These are phyloP conservation scores for Sesbania bispinosa DNA, from an alignment of 306 rosid genomes.

Conservation along the genomic window DNA sequence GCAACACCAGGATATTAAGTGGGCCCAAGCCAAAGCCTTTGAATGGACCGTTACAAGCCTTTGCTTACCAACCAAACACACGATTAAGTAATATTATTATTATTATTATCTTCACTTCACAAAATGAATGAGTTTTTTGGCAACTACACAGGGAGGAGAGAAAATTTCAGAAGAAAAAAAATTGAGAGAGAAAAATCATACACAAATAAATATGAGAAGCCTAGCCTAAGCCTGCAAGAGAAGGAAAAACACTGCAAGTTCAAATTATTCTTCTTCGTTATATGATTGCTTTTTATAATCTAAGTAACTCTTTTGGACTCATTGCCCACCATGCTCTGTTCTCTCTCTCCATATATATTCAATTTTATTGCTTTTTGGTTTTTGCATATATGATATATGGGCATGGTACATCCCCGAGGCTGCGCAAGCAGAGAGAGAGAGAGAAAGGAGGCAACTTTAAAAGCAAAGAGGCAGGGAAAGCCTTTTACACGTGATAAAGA, in stretches of 20 bases:
- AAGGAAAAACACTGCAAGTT: constrained; percentile 58
- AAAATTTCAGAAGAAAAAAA: too few relatives aligned
- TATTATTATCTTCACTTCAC: too few relatives aligned
- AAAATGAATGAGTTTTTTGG: too few relatives aligned
- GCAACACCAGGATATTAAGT: not conserved
- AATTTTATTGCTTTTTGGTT: not conserved
- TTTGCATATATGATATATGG: not conserved
- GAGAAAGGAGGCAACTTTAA: not conserved
- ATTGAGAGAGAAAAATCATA: not conserved
- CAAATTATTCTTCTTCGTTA: constrained; percentile 75
- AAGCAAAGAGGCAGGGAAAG: constrained; percentile 40
- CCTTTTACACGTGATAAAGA: constrained; percentile 33
- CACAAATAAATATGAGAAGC: constrained; percentile 34
- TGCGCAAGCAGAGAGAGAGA: constrained; percentile 43
- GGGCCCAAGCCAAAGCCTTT: constrained; percentile 34
- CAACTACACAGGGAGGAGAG: too few relatives aligned
- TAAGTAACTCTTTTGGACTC: constrained; percentile 57
- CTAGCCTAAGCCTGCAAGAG: constrained; percentile 42
- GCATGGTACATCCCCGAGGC: constrained; percentile 55
- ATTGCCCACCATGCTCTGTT: constrained; percentile 10
- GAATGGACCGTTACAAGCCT: constrained; percentile 46
- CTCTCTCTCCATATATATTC: not conserved
- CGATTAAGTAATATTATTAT: too few relatives aligned
- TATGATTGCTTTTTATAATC: constrained; percentile 58
- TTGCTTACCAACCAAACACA: not conserved